phyloP scores from a whole-genome alignment of 768 basidiomycete genomes.

The Lactarius psammicola region DNA sequence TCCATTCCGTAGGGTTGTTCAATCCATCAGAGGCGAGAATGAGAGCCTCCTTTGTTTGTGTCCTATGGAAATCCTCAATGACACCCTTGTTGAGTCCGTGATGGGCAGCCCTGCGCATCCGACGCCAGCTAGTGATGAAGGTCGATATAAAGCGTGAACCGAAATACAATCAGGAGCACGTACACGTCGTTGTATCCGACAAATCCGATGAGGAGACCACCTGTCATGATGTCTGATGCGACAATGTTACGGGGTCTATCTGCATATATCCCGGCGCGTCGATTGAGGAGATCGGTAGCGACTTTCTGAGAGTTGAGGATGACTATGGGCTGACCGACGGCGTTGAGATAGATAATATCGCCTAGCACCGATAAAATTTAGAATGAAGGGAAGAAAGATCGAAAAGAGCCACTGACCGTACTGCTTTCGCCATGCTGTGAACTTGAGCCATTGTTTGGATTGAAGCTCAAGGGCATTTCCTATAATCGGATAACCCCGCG shows the following conservation, averaged over 20 bases:
- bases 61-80: background rate
- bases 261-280: slow-evolving; percentile 14
- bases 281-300: slow-evolving; percentile 10
- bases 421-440: slow-evolving; percentile 11
- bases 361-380: background rate
- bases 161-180: background rate
- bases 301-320: slow-evolving; percentile 13
- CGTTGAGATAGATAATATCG: slow-evolving; percentile 13
- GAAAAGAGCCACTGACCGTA: slow-evolving; percentile 9
- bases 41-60: background rate
- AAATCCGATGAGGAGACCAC: background rate
- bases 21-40: background rate
- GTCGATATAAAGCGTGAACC: too few relatives aligned
- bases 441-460: slow-evolving; percentile 10
- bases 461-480: slow-evolving; percentile 2
- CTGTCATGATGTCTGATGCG: slow-evolving; percentile 2
- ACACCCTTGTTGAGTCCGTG: background rate
- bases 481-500: slow-evolving; percentile 19
- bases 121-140: slow-evolving; percentile 6
- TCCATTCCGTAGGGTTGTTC: background rate
- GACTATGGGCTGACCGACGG: slow-evolving; percentile 9
- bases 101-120: slow-evolving; percentile 3
- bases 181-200: background rate
- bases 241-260: slow-evolving; percentile 10
- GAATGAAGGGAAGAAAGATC: background rate